These are phyloP conservation scores for Psilocybe tampanensis DNA, from an alignment of 768 basidiomycete genomes.

Conservation along the genomic window DNA sequence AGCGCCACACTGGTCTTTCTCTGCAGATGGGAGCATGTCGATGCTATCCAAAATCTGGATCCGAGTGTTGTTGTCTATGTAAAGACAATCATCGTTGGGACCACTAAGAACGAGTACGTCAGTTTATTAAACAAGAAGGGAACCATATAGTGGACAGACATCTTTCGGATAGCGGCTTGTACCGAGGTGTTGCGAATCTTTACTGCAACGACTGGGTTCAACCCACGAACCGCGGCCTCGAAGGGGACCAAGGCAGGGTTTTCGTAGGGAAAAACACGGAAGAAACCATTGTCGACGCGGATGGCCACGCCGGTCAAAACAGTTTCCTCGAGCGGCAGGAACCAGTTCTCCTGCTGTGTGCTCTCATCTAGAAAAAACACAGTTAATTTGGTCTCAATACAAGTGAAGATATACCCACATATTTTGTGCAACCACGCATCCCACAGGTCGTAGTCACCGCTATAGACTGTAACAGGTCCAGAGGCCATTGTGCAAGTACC, in stretches of 20 bases:
- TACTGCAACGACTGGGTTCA: conserved; percentile 86
- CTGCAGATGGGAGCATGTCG: conserved; percentile 66
- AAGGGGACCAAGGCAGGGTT: conserved; percentile 74
- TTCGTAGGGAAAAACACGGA: conserved; percentile 88
- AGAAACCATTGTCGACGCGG: conserved; percentile 59
- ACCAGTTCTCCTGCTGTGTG: conserved; percentile 75
- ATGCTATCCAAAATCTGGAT: conserved; percentile 83
- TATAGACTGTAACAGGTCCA: conserved; percentile 44
- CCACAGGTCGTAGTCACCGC: conserved; percentile 76
- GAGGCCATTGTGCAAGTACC: conserved; percentile 20
- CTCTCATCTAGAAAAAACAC: conserved; percentile 44
- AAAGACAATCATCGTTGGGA: conserved; percentile 55
- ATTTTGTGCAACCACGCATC: conserved; percentile 82
- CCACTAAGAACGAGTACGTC: conserved; percentile 35
- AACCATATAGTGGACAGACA: conserved; percentile 43
- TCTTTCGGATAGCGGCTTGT: conserved; percentile 71
- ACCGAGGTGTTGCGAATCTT: conserved; percentile 75
- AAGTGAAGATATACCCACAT: conserved; percentile 34
- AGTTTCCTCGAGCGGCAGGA: conserved; percentile 75
- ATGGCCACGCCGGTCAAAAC: conserved; percentile 74
- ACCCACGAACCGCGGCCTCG: conserved; percentile 70
- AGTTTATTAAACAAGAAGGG: conserved; percentile 4
- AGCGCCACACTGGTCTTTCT: conserved; percentile 89
- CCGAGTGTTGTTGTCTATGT: conserved; percentile 78
- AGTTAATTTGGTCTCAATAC: neutral